These are phyloP conservation scores for Verticillium zaregamsianum DNA, from an alignment of 2,329 filamentous ascomycete species.

Conservation along the genomic window DNA sequence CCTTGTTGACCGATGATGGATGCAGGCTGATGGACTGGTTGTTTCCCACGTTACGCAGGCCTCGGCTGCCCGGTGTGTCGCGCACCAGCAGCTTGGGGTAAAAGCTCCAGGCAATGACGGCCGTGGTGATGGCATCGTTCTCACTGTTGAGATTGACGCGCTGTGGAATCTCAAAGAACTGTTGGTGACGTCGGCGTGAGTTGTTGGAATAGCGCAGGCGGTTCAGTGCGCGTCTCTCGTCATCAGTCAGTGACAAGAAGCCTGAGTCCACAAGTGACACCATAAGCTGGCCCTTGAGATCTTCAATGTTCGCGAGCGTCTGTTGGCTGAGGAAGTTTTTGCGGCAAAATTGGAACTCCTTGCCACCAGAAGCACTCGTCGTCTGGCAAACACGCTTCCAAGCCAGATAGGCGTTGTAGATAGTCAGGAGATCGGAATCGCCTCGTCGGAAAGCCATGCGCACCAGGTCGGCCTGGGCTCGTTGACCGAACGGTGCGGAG, in stretches of 20 bases:
- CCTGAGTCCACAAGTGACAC: slow-evolving; percentile 82
- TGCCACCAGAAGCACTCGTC: slow-evolving; percentile 49
- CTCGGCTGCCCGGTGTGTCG: slow-evolving; percentile 66
- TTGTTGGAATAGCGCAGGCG: slow-evolving; percentile 58
- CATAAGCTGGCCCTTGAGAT: slow-evolving; percentile 88
- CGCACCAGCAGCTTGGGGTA: slow-evolving; percentile 87
- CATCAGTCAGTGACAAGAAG: slow-evolving; percentile 69
- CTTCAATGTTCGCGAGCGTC: slow-evolving; percentile 86
- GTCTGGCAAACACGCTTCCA: slow-evolving; percentile 82
- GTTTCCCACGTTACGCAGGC: slow-evolving; percentile 86
- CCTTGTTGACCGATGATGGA: slow-evolving; percentile 84
- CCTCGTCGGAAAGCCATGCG: slow-evolving; percentile 75
- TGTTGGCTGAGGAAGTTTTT: slow-evolving; percentile 93
- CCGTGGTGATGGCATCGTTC: slow-evolving; percentile 74
- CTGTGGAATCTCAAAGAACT: slow-evolving; percentile 79
- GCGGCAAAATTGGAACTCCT: slow-evolving; percentile 85
- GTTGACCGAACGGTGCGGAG: slow-evolving; percentile 77
- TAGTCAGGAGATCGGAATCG: slow-evolving; percentile 87
- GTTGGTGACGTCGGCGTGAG: slow-evolving; percentile 54
- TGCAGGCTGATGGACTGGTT: slow-evolving; percentile 87
- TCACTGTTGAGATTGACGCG: slow-evolving; percentile 71
- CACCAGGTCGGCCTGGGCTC: slow-evolving; percentile 75
- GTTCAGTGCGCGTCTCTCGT: slow-evolving; percentile 67
- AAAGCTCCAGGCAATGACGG: slow-evolving; percentile 89
- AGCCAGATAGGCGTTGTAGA: slow-evolving; percentile 87